phyloP scores from a whole-genome alignment of 768 basidiomycete species.

The Termitomyces sp. region DNA sequence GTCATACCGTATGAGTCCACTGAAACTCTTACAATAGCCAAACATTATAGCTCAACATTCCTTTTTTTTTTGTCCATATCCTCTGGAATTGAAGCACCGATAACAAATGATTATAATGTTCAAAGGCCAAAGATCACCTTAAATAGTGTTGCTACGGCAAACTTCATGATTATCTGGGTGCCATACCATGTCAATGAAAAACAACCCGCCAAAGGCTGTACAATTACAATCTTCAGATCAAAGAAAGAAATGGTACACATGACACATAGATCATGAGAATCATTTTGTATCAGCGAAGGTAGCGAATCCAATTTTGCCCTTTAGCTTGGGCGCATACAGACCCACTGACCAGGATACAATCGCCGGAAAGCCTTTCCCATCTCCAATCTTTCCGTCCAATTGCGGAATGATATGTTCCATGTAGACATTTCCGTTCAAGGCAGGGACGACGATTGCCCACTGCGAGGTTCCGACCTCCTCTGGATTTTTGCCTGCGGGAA shows the following conservation, averaged over 20 bases:
- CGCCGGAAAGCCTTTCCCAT: slow-evolving; percentile 26
- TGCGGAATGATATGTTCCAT: slow-evolving; percentile 13
- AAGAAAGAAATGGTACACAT: too few relatives aligned
- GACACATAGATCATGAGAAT: neutral
- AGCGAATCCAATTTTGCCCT: slow-evolving; percentile 3
- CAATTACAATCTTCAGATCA: neutral
- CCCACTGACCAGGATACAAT: slow-evolving; percentile 24
- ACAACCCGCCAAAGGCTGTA: too few relatives aligned
- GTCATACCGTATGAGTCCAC: too few relatives aligned
- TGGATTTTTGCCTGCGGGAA: slow-evolving; percentile 21
- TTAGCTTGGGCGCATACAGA: slow-evolving; percentile 3
- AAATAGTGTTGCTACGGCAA: too few relatives aligned
- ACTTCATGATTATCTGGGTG: too few relatives aligned
- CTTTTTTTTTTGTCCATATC: too few relatives aligned
- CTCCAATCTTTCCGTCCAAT: slow-evolving; percentile 24
- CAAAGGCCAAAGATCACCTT: too few relatives aligned
- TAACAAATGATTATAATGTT: too few relatives aligned
- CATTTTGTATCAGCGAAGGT: neutral
- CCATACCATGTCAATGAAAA: too few relatives aligned
- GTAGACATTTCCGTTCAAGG: slow-evolving; percentile 18
- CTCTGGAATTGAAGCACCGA: too few relatives aligned
- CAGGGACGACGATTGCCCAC: slow-evolving; percentile 19
- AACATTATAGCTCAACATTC: too few relatives aligned
- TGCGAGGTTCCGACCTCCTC: slow-evolving; percentile 23
- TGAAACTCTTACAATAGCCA: too few relatives aligned